Conservation (phyloP, 169 alveolate genomes). For the Plasmodium sp. region DNA sequence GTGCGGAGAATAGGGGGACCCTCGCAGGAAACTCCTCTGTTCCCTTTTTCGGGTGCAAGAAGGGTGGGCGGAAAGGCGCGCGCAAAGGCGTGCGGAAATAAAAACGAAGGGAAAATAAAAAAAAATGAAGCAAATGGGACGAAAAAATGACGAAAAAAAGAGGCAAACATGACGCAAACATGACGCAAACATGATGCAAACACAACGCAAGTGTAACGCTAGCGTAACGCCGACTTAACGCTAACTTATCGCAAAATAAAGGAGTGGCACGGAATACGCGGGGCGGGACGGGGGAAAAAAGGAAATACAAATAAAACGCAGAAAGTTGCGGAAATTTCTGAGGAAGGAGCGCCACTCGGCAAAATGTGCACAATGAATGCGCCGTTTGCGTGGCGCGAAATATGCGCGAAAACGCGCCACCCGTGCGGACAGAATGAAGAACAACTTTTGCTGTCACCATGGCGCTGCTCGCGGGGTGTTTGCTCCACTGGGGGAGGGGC, state of each 20-base stretch:
- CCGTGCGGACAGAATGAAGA: background rate
- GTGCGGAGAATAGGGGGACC: background rate
- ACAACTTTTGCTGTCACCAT: background rate
- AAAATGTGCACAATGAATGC: background rate
- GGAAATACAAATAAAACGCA: background rate
- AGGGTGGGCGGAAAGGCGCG: background rate
- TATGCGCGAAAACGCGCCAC: background rate
- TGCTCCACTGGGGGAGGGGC: background rate
- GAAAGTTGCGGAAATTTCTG: background rate
- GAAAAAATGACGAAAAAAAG: background rate
- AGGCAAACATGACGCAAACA: background rate
- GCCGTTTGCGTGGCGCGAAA: background rate
- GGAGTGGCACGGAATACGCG: background rate
- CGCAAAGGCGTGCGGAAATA: background rate
- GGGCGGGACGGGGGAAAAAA: background rate
- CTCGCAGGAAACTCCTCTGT: no score
- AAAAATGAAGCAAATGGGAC: background rate
- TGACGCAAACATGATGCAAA: background rate
- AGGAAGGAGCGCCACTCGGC: background rate
- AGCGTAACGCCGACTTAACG: background rate
- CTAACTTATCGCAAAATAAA: background rate
- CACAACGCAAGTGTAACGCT: no score
- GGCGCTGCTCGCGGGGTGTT: background rate
- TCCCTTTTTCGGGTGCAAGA: background rate
- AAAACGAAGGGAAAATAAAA: background rate